Base-by-base conservation (phyloP, 306 rosid species). In the Astragalus glycyphyllos region DNA sequence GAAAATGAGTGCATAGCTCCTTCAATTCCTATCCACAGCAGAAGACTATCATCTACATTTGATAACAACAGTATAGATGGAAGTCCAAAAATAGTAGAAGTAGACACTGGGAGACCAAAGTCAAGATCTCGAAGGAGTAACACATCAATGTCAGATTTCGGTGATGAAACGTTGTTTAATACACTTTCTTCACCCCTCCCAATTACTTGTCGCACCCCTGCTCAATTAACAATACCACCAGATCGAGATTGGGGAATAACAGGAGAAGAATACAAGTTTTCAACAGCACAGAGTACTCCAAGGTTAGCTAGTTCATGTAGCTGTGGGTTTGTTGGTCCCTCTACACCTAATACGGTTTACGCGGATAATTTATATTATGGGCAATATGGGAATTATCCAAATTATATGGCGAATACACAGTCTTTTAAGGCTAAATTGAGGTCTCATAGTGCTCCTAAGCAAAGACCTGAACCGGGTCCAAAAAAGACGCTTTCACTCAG, bases 281-380 rank as follows among this genome's bases (percentile, higher is more conserved):
- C 97, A 0, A 91, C 99, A 0, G 99, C 97, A 4, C 99, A 94
- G 11, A 89, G 92, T 71, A 94, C 99, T 14, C 99, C 99, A 5
- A 86, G 97, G 9, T 87, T 91, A 45, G 32, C 81, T 1, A 72
- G 75, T 58, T 82, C 92, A 3, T 80, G 87, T 58, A 82, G 84
- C 4, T 86, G 80, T 14, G 86, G 83, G 1, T 82, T 85, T 29
- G 56, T 84, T 44, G 68, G 82, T 1, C 79, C 86, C 0, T 11
- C 72, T 2, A 94, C 98, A 11, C 98, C 97, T 14, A 82, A 34
- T 66, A 82, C 74, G 26, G 76, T 35, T 76, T 91, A 35, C 79
- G 83, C 69, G 0, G 94, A 93, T 0, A 83, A 58, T 62, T 81
- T 74, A 9, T 72, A 85, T 50, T 16, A 78, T 57, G 76, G 84